Conservation (phyloP, 768 basidiomycete genomes). For the Suillus paluster region DNA sequence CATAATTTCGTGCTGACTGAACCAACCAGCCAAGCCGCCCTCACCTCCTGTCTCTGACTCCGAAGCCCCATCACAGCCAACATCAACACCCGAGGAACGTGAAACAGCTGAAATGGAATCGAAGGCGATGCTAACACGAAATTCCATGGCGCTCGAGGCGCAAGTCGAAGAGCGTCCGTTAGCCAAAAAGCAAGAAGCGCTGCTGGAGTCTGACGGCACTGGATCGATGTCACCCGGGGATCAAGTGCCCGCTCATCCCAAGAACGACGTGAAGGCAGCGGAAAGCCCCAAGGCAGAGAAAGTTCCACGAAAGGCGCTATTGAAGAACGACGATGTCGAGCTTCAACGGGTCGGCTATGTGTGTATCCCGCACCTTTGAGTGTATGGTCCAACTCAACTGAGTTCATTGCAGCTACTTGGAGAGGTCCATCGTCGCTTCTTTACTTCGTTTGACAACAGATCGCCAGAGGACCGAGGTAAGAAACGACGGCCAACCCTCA, state of each 20-base stretch:
- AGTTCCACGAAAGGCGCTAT: conserved; percentile 65
- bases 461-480: conserved; percentile 32
- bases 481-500: conserved; percentile 27
- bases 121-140: conserved; percentile 67
- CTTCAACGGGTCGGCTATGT: conserved; percentile 79
- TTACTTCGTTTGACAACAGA: conserved; percentile 60
- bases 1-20: conserved; percentile 1
- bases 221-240: background rate
- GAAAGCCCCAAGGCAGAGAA: conserved; percentile 45
- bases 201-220: conserved; percentile 51
- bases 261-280: conserved; percentile 19
- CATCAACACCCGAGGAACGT: conserved; percentile 39
- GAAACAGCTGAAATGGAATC: conserved; percentile 50
- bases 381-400: conserved; percentile 3
- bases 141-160: conserved; percentile 78
- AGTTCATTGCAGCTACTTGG: conserved; percentile 65
- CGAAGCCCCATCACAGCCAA: conserved; percentile 13
- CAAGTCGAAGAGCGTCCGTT: conserved; percentile 87
- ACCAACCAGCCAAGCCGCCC: conserved; percentile 24
- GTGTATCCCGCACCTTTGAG: conserved; percentile 22
- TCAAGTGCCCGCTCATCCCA: conserved; percentile 17
- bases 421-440: conserved; percentile 81
- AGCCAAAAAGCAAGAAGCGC: conserved; percentile 84
- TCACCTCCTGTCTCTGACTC: conserved; percentile 21
- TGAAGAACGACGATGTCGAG: conserved; percentile 89